Evolutionary conservation across 2,329 filamentous ascomycete species (phyloP), one percentile per base, ranked within the genome.

Genomic region (Hypoxylon sp.): DNA sequence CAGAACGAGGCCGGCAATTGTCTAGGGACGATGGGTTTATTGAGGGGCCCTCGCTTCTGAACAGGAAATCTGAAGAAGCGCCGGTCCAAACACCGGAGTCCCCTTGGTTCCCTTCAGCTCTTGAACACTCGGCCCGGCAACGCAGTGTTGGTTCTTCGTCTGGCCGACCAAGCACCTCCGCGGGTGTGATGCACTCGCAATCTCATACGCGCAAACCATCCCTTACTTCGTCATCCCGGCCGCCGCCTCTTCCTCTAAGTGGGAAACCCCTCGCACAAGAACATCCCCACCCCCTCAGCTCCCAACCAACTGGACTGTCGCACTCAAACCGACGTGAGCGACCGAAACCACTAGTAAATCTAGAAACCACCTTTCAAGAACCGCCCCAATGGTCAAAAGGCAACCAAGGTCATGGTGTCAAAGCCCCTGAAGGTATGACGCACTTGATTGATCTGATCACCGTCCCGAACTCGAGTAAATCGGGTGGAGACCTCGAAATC

Each of bases 11-110:
- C 79, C 10, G 72, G 76, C 33, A 76, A 71, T 70, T 27, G 68
- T 53, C 62, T 1, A 72, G 64, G 25, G 78, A 80, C 10, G 72
- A 77, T 1, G 79, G 86, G 8, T 90, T 90, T 74, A 87, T 82
- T 3, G 82, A 86, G 6, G 89, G 88, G 0, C 84, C 88, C 1
- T 89, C 85, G 7, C 82, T 91, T 1, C 76, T 91, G 20, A 89
- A 87, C 71, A 80, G 73, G 51, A 79, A 61, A 58, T 53, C 71
- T 17, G 53, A 73, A 76, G 60, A 78, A 55, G 49, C 79, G 75
- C 55, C 79, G 7, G 30, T 40, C 30, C 62, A 72, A 0, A 69
- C 66, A 13, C 64, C 68, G 42, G 70, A 73, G 6, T 70, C 75
- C 33, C 78, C 78, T 13, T 82, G 81, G 81, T 80, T 82, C 58